Evolutionary conservation across 2,329 filamentous ascomycete genomes (phyloP).

Genomic region (Verticillium nubilum): DNA sequence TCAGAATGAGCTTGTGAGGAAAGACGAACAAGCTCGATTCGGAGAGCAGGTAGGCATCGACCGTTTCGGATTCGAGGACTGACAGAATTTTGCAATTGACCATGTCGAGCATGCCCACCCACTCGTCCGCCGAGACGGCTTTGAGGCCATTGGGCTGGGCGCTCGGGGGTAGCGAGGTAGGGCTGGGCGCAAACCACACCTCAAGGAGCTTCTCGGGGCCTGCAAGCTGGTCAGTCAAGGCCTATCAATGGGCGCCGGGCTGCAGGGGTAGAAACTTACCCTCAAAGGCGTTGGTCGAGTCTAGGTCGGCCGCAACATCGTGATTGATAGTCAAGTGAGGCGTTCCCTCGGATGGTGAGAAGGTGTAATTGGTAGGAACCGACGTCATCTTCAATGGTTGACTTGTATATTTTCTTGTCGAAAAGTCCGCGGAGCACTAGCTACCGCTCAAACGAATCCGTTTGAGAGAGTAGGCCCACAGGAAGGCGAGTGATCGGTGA

Average conservation of each 20-base stretch:
- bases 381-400: constrained; percentile 60
- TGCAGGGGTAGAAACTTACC: constrained; percentile 39
- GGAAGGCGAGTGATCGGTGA: constrained; percentile 54
- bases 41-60: constrained; percentile 94
- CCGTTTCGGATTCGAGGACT: constrained; percentile 84
- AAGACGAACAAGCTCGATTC: constrained; percentile 99
- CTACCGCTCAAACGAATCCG: constrained; percentile 97
- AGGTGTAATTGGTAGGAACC: constrained; percentile 75
- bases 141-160: constrained; percentile 77
- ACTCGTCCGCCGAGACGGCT: constrained; percentile 73
- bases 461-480: constrained; percentile 98
- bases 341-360: constrained; percentile 76
- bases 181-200: constrained; percentile 91
- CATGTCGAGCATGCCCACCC: constrained; percentile 95
- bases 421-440: constrained; percentile 82
- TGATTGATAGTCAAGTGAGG: constrained; percentile 96
- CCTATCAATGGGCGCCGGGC: neutral
- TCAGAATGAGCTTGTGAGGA: constrained; percentile 97
- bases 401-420: constrained; percentile 4
- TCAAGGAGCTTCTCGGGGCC: constrained; percentile 96
- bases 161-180: constrained; percentile 64
- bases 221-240: constrained; percentile 20
- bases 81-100: constrained; percentile 99
- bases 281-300: constrained; percentile 95
- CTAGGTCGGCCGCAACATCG: constrained; percentile 85